These are phyloP conservation scores for Clonostachys solani DNA, from an alignment of 2,329 filamentous ascomycete species.

Conservation along the genomic window DNA sequence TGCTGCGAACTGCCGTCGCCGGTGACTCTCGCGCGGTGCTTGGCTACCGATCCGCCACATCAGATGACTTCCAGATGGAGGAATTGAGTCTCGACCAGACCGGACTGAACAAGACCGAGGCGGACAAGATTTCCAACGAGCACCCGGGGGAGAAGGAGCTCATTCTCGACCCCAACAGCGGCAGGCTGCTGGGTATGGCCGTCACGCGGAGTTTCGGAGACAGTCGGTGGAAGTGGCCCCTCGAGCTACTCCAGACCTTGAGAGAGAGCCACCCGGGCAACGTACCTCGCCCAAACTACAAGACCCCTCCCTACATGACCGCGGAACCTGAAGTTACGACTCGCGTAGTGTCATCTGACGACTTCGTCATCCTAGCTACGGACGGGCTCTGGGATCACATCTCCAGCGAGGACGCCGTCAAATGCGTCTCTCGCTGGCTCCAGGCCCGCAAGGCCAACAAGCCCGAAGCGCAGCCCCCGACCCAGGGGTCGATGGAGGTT, in stretches of 20 bases:
- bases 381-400: conserved; percentile 66
- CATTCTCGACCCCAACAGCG: conserved; percentile 38
- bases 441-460: conserved; percentile 16
- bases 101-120: conserved; percentile 56
- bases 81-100: conserved; percentile 63
- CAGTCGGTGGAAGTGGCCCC: conserved; percentile 62
- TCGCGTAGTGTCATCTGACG: conserved; percentile 39
- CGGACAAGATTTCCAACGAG: conserved; percentile 44
- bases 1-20: conserved; percentile 58
- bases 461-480: conserved; percentile 13
- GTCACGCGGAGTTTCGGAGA: conserved; percentile 67
- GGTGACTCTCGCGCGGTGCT: conserved; percentile 67
- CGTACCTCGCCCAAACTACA: conserved; percentile 35
- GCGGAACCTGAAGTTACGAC: conserved; percentile 62
- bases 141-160: conserved; percentile 60
- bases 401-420: conserved; percentile 51
- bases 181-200: conserved; percentile 56
- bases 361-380: conserved; percentile 62
- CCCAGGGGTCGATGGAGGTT: not conserved
- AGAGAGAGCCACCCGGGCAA: conserved; percentile 3
- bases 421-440: conserved; percentile 52
- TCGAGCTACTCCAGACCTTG: conserved; percentile 17
- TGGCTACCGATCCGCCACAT: conserved; percentile 37
- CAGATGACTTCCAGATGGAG: conserved; percentile 41
- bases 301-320: conserved; percentile 63